phyloP scores from a whole-genome alignment of 306 rosid species.

The Arachis stenosperma region DNA sequence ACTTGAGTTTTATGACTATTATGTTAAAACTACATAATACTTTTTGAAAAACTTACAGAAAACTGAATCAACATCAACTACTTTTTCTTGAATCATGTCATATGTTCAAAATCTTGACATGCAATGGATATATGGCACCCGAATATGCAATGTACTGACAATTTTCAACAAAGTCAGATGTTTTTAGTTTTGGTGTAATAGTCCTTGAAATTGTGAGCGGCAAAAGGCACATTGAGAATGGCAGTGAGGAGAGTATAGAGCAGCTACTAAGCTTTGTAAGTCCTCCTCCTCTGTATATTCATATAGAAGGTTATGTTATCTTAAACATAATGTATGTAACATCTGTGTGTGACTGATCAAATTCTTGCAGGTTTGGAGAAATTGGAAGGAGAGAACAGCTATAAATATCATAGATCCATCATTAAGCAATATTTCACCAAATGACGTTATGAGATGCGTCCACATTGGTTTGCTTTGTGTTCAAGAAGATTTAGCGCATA shows the following conservation, averaged over 20 bases:
- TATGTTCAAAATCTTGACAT: background rate
- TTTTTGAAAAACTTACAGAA: background rate
- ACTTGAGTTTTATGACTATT: background rate
- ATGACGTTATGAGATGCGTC: slow-evolving; percentile 47
- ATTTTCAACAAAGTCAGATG: no score
- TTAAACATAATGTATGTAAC: no score
- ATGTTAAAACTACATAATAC: no score
- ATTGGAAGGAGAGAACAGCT: slow-evolving; percentile 42
- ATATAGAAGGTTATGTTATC: no score
- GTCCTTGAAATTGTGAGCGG: background rate
- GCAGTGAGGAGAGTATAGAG: background rate
- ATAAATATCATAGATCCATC: slow-evolving; percentile 38
- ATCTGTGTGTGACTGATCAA: background rate
- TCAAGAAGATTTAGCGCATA: slow-evolving; percentile 41
- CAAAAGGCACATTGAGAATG: background rate
- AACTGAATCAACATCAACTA: background rate
- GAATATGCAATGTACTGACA: no score
- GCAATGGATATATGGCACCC: background rate
- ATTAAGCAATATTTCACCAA: background rate
- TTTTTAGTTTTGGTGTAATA: no score
- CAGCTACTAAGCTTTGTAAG: slow-evolving; percentile 43
- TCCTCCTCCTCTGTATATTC: background rate
- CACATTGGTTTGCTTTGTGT: slow-evolving; percentile 50
- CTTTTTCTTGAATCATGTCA: no score
- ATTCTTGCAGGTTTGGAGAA: slow-evolving; percentile 49